Base-by-base conservation (phyloP, 1,139 yeast species). In the Casaregolazyma suthepensis region DNA sequence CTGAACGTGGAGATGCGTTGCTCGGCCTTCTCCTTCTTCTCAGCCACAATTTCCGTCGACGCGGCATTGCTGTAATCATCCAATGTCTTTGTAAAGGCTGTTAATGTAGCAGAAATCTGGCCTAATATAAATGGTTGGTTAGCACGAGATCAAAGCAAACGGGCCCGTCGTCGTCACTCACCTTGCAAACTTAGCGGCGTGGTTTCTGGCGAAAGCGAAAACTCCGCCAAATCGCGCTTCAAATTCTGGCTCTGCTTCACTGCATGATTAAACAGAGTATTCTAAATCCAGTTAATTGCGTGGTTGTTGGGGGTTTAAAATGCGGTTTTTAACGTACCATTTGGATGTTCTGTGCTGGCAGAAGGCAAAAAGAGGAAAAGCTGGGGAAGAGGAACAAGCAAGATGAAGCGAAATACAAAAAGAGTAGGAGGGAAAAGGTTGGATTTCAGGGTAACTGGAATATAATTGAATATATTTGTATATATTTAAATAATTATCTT, bases 251-350 rank as follows among this genome's bases (percentile, higher is more conserved):
- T 81, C 70, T 90, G 96, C 68, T 88, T 89, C 56, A 87, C 77
- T 9, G 96, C 96, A 69, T 88, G 96, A 71, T 88, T 91, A 71
- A 86, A 89, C 52, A 90, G 74, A 29, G 96, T 83, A 71, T 89
- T 89, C 96, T 55, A 40, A 15, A n/a, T 2, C 2, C 31, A 9
- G 40, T n/a, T 35, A 35, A n/a, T n/a, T 35, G 3, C 15, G 13
- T 15, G 9, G 40, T 2, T 7, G 40, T n/a, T 9, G 40, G 9
- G 17, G 17, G 9, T 15, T n/a, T 13, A 35, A 15, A 13, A 9
- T 9, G 40, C 13, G 9, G 40, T 13, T 35, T 31, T 31, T 35
- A 13, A 35, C 40, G 17, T 35, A 35, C 40, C 40, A 35, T 35
- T 35, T 35, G 40, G 13, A n/a, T 35, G 17, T 35, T 35, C 40